phyloP scores from a whole-genome alignment of 202 grass and related monocot genomes.

The Panicum hallii region DNA sequence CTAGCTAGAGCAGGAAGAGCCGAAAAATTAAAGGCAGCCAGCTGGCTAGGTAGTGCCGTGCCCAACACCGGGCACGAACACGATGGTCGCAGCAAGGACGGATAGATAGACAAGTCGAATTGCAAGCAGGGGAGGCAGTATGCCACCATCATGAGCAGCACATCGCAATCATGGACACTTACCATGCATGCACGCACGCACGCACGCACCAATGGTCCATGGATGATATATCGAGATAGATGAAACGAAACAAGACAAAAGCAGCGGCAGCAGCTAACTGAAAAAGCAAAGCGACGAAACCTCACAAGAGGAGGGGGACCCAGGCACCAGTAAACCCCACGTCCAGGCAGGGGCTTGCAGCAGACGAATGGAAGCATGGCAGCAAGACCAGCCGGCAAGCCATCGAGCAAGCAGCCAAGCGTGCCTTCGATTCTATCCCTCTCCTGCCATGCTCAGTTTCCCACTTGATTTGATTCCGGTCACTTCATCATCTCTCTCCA shows the following conservation, averaged over 20 bases:
- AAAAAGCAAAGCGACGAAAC: constrained; percentile 44
- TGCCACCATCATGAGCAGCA: constrained; percentile 34
- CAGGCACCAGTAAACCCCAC: background rate
- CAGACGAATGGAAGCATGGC: background rate
- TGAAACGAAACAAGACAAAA: constrained; percentile 37
- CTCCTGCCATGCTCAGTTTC: constrained; percentile 28
- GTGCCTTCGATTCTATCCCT: constrained; percentile 5
- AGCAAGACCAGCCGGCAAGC: background rate
- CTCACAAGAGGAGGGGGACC: constrained; percentile 15
- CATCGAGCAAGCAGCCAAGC: constrained; percentile 2
- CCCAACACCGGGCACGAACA: constrained; percentile 22
- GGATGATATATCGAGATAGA: background rate
- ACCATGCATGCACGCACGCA: constrained; percentile 11
- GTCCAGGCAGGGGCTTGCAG: background rate
- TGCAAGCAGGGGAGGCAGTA: background rate
- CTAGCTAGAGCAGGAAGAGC: background rate
- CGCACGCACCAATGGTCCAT: background rate
- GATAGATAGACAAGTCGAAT: no score
- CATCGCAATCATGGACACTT: background rate
- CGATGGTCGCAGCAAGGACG: background rate
- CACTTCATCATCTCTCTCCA: constrained; percentile 13
- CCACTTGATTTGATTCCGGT: constrained; percentile 17
- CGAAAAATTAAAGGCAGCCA: background rate
- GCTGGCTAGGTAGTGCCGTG: constrained; percentile 21
- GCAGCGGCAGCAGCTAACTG: constrained; percentile 6